A percentile compares a stretch with the other conserved stretches of the same genome.
These are phyloP conservation scores for Aureobasidium sp. DNA, from an alignment of 2,329 filamentous ascomycete genomes.

Conservation along the genomic window DNA sequence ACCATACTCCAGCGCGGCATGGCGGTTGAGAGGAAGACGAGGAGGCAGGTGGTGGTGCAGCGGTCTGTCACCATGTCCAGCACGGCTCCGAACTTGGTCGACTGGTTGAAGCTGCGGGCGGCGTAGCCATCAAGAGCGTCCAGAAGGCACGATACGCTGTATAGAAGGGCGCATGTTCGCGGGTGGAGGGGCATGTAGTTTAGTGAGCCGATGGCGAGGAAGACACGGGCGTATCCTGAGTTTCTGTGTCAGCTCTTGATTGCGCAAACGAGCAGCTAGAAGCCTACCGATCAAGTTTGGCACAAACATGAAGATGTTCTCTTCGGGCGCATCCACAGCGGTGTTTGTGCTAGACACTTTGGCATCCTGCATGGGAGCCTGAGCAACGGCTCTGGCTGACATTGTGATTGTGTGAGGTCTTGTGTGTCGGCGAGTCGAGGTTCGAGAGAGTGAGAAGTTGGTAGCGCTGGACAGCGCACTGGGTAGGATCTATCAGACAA, in stretches of 20 bases:
- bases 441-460: not conserved
- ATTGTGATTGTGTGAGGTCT: not conserved
- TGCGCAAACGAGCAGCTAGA: not conserved
- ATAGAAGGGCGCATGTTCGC: slow-evolving; percentile 84
- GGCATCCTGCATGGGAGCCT: not conserved
- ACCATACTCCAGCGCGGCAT: slow-evolving; percentile 90
- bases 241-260: slow-evolving; percentile 1
- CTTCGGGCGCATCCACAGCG: slow-evolving; percentile 27
- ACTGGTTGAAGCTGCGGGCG: slow-evolving; percentile 80
- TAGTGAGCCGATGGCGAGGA: slow-evolving; percentile 71
- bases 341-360: not conserved
- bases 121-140: slow-evolving; percentile 92
- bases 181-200: slow-evolving; percentile 99
- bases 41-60: slow-evolving; percentile 88
- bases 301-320: slow-evolving; percentile 47
- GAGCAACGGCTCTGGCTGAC: not conserved
- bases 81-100: slow-evolving; percentile 90
- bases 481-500: not conserved
- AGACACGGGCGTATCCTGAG: slow-evolving; percentile 41
- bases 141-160: slow-evolving; percentile 88
- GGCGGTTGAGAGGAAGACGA: slow-evolving; percentile 89
- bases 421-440: not conserved
- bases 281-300: slow-evolving; percentile 43
- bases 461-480: not conserved
- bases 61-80: slow-evolving; percentile 99